A percentile compares a stretch with the other conserved stretches of the same genome.
These are phyloP conservation scores for Conidiobolus coronatus DNA, from an alignment of 371 early-diverging fungal species.

Conservation along the genomic window DNA sequence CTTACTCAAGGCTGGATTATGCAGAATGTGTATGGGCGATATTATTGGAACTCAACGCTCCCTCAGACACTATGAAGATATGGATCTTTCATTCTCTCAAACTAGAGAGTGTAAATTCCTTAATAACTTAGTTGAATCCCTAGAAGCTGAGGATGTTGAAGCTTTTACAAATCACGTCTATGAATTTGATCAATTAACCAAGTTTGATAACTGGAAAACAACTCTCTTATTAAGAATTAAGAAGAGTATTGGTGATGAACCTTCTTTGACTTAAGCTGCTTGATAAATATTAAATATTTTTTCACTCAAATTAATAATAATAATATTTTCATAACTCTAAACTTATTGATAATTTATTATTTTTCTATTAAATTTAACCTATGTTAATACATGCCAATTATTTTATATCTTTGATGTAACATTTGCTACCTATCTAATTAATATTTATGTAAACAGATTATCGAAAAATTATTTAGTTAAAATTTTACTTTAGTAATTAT, in stretches of 20 bases:
- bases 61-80: slow-evolving; percentile 47
- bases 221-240: slow-evolving; percentile 68
- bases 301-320: too few relatives aligned
- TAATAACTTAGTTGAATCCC: slow-evolving; percentile 41
- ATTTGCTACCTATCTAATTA: too few relatives aligned
- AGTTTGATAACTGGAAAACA: slow-evolving; percentile 90
- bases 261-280: slow-evolving; percentile 12
- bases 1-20: slow-evolving; percentile 81
- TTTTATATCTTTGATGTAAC: too few relatives aligned
- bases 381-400: too few relatives aligned
- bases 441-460: too few relatives aligned
- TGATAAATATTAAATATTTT: neutral
- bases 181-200: slow-evolving; percentile 65
- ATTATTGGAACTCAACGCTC: slow-evolving; percentile 39
- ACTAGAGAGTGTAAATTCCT: slow-evolving; percentile 73
- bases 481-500: too few relatives aligned
- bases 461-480: too few relatives aligned
- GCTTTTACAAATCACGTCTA: slow-evolving; percentile 54
- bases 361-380: too few relatives aligned
- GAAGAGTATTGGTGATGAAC: slow-evolving; percentile 48
- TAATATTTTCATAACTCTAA: too few relatives aligned
- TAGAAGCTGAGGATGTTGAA: slow-evolving; percentile 54
- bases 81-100: slow-evolving; percentile 65
- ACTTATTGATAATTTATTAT: too few relatives aligned
- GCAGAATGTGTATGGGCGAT: slow-evolving; percentile 56